These are phyloP conservation scores for Tetracentron sinense DNA, from an alignment of 164 flowering plant species.

Conservation along the genomic window DNA sequence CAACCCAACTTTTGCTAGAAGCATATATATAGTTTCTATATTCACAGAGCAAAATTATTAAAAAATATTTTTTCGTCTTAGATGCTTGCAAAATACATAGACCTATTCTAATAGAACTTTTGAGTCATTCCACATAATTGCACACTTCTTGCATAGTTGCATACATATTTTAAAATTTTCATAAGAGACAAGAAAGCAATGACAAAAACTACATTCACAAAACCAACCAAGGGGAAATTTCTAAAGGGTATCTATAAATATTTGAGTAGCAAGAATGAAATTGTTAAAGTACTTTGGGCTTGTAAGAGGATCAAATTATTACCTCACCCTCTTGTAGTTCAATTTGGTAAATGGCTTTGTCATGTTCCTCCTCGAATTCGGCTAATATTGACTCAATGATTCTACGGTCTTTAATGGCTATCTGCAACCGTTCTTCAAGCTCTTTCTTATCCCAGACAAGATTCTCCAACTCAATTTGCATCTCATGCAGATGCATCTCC, in stretches of 20 bases:
- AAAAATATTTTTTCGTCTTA: too few species aligned
- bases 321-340: constrained; percentile 53
- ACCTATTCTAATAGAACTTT: too few species aligned
- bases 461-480: constrained; percentile 51
- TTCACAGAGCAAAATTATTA: too few species aligned
- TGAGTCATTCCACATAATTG: too few species aligned
- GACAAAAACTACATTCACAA: not conserved
- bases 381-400: constrained; percentile 44
- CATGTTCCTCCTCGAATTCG: constrained; percentile 72
- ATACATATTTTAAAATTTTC: too few species aligned
- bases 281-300: too few species aligned
- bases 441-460: constrained; percentile 52
- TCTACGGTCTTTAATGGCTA: constrained; percentile 40
- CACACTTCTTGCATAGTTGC: too few species aligned
- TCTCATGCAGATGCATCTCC: constrained; percentile 37
- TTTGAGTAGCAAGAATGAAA: not conserved
- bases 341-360: constrained; percentile 47
- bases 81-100: too few species aligned
- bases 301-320: constrained; percentile 7
- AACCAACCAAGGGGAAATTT: not conserved
- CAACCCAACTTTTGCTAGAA: too few species aligned
- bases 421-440: constrained; percentile 33
- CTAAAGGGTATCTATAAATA: too few species aligned
- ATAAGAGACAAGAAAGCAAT: not conserved
- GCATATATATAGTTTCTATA: too few species aligned